Evolutionary conservation across 371 early-diverging fungal genomes (phyloP).

Genomic region (Actinomortierella ambigua): DNA sequence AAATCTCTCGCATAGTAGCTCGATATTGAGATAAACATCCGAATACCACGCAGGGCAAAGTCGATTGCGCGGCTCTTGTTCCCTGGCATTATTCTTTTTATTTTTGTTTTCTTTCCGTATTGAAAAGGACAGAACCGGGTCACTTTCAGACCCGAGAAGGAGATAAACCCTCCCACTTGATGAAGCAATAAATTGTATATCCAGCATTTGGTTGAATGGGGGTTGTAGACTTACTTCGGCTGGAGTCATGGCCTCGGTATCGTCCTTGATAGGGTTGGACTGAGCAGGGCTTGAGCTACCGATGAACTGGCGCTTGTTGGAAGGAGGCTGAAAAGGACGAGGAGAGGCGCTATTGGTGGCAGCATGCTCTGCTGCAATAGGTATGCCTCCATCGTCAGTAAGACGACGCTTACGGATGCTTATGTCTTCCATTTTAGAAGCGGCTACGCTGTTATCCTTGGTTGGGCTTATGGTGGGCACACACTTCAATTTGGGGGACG

Average conservation of each 20-base stretch:
- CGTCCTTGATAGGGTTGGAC: conserved; percentile 13
- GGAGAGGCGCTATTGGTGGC: conserved; percentile 14
- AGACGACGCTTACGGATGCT: conserved; percentile 49
- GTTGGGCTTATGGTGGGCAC: conserved; percentile 47
- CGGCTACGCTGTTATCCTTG: conserved; percentile 41
- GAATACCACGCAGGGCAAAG: too few species aligned
- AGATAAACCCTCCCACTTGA: not conserved
- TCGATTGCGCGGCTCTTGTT: too few species aligned
- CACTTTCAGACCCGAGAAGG: not conserved
- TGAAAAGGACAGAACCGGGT: too few species aligned
- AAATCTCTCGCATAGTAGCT: too few species aligned
- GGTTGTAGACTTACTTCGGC: conserved; percentile 17
- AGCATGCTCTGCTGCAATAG: conserved; percentile 18
- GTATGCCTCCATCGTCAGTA: conserved; percentile 38
- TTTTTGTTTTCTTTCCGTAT: too few species aligned
- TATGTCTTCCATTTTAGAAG: conserved; percentile 50
- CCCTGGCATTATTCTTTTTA: too few species aligned
- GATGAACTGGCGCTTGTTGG: conserved; percentile 18
- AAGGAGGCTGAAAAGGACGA: conserved; percentile 8
- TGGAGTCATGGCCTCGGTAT: conserved; percentile 16
- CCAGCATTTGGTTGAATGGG: not conserved
- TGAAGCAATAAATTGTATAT: conserved; percentile 4
- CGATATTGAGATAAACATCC: too few species aligned
- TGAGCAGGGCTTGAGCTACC: conserved; percentile 1
- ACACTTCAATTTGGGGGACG: not conserved